Percentiles rank a stretch among this genome's conserved stretches.
Evolutionary conservation across 2,329 filamentous ascomycete species (phyloP).

Genomic region (Nannizziopsis barbatae): DNA sequence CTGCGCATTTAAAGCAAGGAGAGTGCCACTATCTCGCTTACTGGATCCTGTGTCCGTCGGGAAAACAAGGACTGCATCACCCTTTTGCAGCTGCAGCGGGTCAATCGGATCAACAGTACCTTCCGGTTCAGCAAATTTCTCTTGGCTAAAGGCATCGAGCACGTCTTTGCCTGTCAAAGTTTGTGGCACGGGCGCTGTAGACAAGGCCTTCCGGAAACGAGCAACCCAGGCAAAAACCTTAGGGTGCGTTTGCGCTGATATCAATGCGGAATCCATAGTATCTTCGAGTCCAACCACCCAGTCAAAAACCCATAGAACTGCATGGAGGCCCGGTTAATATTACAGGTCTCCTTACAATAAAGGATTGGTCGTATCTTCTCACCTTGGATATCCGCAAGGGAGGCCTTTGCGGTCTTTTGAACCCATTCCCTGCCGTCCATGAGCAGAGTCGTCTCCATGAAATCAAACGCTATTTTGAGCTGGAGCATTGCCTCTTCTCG

Average conservation of each 20-base stretch:
- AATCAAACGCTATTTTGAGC: slow-evolving; percentile 43
- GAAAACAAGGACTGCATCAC: slow-evolving; percentile 47
- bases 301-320: slow-evolving; percentile 53
- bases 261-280: slow-evolving; percentile 42
- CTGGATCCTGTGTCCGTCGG: slow-evolving; percentile 51
- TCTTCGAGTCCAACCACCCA: slow-evolving; percentile 51
- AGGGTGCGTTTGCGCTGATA: slow-evolving; percentile 47
- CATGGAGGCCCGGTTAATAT: slow-evolving; percentile 6
- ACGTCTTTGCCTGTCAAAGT: slow-evolving; percentile 43
- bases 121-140: slow-evolving; percentile 39
- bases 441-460: slow-evolving; percentile 53
- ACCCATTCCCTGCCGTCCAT: slow-evolving; percentile 58
- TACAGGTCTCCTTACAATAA: background rate
- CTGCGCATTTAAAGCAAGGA: slow-evolving; percentile 42
- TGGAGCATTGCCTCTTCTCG: slow-evolving; percentile 48
- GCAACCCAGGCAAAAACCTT: slow-evolving; percentile 52
- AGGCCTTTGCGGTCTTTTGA: slow-evolving; percentile 42
- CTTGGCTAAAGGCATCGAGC: slow-evolving; percentile 27
- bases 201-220: slow-evolving; percentile 46
- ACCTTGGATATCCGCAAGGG: slow-evolving; percentile 57
- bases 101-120: slow-evolving; percentile 41
- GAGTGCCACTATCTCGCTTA: slow-evolving; percentile 47
- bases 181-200: slow-evolving; percentile 31
- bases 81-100: slow-evolving; percentile 43
- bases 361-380: slow-evolving; percentile 11